Evolutionary conservation across 202 grass and related monocot genomes (phyloP).

Genomic region (Panicum virgatum): DNA sequence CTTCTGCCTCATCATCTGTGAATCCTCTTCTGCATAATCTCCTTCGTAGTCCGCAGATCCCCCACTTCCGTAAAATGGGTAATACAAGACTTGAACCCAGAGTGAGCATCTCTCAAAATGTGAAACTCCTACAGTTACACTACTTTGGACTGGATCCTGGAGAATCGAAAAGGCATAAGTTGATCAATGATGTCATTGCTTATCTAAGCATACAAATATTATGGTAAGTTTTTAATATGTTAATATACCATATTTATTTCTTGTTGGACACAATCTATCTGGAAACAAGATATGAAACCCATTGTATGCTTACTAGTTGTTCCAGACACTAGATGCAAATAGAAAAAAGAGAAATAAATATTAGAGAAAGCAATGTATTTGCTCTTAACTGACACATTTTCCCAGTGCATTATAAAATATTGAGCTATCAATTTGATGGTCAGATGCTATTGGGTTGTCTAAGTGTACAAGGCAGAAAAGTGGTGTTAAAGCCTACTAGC

Average conservation of each 20-base stretch:
- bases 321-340: background rate
- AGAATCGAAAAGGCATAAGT: slow-evolving; percentile 12
- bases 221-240: slow-evolving; percentile 13
- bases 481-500: background rate
- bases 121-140: slow-evolving; percentile 94
- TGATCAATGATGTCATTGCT: slow-evolving; percentile 2
- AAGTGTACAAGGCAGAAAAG: background rate
- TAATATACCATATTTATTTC: slow-evolving; percentile 10
- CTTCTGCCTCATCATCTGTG: slow-evolving; percentile 83
- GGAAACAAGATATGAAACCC: slow-evolving; percentile 20
- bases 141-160: slow-evolving; percentile 95
- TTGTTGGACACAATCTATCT: background rate
- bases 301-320: background rate
- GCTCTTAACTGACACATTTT: background rate
- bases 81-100: slow-evolving; percentile 99
- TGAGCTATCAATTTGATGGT: slow-evolving; percentile 10
- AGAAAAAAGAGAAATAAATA: background rate
- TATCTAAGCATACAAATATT: background rate
- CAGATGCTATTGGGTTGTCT: slow-evolving; percentile 5
- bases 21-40: slow-evolving; percentile 95
- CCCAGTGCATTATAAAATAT: slow-evolving; percentile 1
- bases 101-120: slow-evolving; percentile 98
- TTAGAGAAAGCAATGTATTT: background rate
- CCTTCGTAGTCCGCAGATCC: slow-evolving; percentile 75
- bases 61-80: slow-evolving; percentile 79